phyloP scores from a whole-genome alignment of 2,329 filamentous ascomycete genomes.

The Clonostachys rosea region DNA sequence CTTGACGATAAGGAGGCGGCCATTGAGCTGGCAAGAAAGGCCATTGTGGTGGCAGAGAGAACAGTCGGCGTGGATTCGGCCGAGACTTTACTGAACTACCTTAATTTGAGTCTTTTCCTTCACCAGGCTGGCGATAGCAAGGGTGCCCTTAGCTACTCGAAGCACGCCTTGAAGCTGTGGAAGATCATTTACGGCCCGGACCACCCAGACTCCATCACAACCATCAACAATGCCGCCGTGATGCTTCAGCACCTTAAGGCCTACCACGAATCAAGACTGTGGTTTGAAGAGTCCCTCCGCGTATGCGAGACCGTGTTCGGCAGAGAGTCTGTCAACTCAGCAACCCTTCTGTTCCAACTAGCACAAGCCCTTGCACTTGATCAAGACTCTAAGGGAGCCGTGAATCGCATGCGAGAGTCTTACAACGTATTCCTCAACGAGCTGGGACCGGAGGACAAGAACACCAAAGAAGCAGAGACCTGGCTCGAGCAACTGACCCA shows the following conservation, averaged over 20 bases:
- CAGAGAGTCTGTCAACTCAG: constrained; percentile 84
- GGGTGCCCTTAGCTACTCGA: constrained; percentile 80
- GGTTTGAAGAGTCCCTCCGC: constrained; percentile 90
- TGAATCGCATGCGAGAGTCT: constrained; percentile 90
- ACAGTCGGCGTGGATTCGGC: constrained; percentile 91
- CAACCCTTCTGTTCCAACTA: constrained; percentile 93
- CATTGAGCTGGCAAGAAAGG: constrained; percentile 92
- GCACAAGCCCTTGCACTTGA: constrained; percentile 95
- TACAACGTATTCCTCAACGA: constrained; percentile 91
- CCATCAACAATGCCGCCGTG: constrained; percentile 96
- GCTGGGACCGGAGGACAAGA: constrained; percentile 86
- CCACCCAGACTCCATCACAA: constrained; percentile 97
- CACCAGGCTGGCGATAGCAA: constrained; percentile 90
- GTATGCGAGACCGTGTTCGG: constrained; percentile 90
- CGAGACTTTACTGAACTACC: constrained; percentile 91
- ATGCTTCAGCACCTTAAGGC: constrained; percentile 96
- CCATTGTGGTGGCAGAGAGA: constrained; percentile 91
- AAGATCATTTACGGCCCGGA: constrained; percentile 92
- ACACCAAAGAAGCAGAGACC: constrained; percentile 95
- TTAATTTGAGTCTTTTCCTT: constrained; percentile 91
- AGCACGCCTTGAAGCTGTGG: constrained; percentile 92
- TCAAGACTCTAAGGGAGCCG: constrained; percentile 86
- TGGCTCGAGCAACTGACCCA: constrained; percentile 96
- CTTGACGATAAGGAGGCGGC: constrained; percentile 97
- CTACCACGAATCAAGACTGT: constrained; percentile 89